phyloP scores from a whole-genome alignment of 2,329 filamentous ascomycete genomes.

The Alternaria longipes region DNA sequence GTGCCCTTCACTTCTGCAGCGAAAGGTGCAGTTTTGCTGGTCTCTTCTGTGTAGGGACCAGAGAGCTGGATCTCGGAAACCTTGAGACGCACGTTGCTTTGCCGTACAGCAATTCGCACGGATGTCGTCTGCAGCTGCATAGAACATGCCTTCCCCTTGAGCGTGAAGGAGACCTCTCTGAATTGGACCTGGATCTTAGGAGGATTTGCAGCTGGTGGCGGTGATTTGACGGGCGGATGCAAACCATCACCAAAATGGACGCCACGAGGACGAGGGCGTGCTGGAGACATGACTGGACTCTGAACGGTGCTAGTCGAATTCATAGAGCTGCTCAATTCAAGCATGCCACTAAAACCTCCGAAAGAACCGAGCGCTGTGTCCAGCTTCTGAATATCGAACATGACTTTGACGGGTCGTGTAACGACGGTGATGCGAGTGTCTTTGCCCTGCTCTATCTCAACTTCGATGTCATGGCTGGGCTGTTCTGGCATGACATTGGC shows the following conservation, averaged over 20 bases:
- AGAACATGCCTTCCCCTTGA: slow-evolving; percentile 81
- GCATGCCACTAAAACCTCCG: slow-evolving; percentile 87
- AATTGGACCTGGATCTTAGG: slow-evolving; percentile 78
- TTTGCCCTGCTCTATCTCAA: slow-evolving; percentile 43
- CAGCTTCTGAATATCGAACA: slow-evolving; percentile 79
- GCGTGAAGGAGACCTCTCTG: slow-evolving; percentile 76
- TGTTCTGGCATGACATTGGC: slow-evolving; percentile 33
- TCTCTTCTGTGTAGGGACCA: slow-evolving; percentile 71
- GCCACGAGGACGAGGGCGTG: slow-evolving; percentile 53
- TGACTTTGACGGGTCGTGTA: slow-evolving; percentile 79
- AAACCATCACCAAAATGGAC: slow-evolving; percentile 66
- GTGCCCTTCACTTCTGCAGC: slow-evolving; percentile 72
- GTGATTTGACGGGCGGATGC: slow-evolving; percentile 30
- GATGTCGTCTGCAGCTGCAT: slow-evolving; percentile 79
- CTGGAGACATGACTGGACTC: slow-evolving; percentile 43
- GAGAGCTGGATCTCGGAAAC: slow-evolving; percentile 79
- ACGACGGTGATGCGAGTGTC: slow-evolving; percentile 66
- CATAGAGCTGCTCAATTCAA: slow-evolving; percentile 88
- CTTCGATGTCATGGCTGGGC: slow-evolving; percentile 42
- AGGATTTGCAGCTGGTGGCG: slow-evolving; percentile 27
- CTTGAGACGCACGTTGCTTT: slow-evolving; percentile 74
- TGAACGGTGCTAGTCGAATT: slow-evolving; percentile 71
- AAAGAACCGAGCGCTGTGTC: slow-evolving; percentile 91
- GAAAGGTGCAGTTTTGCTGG: slow-evolving; percentile 67
- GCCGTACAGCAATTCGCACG: slow-evolving; percentile 80